These are phyloP conservation scores for Capsicum chinense DNA, from an alignment of 257 asterid species.

Conservation along the genomic window DNA sequence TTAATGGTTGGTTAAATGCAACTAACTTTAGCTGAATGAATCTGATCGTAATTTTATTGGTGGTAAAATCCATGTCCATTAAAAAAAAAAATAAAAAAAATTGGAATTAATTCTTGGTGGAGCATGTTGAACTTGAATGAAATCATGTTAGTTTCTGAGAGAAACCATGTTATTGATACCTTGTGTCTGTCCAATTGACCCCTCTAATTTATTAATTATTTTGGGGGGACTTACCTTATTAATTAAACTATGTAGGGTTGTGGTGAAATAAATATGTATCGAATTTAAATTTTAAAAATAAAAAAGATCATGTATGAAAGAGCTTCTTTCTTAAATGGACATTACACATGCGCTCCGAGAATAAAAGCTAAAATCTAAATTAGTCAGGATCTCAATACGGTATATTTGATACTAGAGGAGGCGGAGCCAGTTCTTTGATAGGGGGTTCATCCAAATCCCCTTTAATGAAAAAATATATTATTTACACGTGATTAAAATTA, in stretches of 20 bases:
- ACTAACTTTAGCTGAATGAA: conserved; percentile 5
- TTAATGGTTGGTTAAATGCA: background rate
- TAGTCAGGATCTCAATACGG: rapidly evolving
- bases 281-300: background rate
- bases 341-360: background rate
- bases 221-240: too few relatives aligned
- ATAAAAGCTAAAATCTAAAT: background rate
- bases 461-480: too few relatives aligned
- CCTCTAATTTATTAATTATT: background rate
- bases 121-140: background rate
- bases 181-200: background rate
- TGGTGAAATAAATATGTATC: background rate
- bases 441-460: too few relatives aligned
- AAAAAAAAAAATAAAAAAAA: background rate
- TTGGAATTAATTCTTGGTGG: background rate
- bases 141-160: conserved; percentile 16
- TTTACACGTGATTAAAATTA: too few relatives aligned
- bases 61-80: conserved; percentile 23
- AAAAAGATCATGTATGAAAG: rapidly evolving
- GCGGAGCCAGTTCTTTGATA: too few relatives aligned
- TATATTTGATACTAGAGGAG: too few relatives aligned
- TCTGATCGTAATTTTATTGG: conserved; percentile 21
- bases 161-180: conserved; percentile 25
- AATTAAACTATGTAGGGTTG: background rate
- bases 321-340: rapidly evolving